A percentile compares a stretch with the other conserved stretches of the same genome.
Conservation (phyloP, 352 stramenopile genomes). For the Phytophthora meadii region DNA sequence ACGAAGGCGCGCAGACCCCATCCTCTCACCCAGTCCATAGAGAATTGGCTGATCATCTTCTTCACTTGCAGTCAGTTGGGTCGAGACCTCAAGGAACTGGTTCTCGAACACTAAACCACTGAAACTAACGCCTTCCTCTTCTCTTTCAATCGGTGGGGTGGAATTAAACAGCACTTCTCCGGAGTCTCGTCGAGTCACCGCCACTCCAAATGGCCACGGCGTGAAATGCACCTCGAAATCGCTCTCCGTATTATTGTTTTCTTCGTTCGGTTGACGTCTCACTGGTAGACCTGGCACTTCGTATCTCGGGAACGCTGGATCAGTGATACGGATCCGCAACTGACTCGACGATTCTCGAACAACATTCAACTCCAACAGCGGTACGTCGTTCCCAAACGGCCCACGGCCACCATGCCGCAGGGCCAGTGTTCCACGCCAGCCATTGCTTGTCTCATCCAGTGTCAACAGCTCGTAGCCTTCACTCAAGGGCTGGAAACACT, state of each 20-base stretch:
- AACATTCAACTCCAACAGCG: slow-evolving; percentile 70
- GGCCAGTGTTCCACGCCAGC: slow-evolving; percentile 66
- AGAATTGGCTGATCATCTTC: slow-evolving; percentile 46
- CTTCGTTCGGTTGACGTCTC: slow-evolving; percentile 5
- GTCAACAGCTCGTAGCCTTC: slow-evolving; percentile 76
- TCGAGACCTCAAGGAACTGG: slow-evolving; percentile 90
- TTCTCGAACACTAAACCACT: slow-evolving; percentile 85
- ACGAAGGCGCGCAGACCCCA: slow-evolving; percentile 47
- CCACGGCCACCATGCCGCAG: slow-evolving; percentile 51
- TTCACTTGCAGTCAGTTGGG: slow-evolving; percentile 42
- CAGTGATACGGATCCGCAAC: slow-evolving; percentile 83
- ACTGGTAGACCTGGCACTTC: slow-evolving; percentile 66
- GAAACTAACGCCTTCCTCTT: slow-evolving; percentile 37
- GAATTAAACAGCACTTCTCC: slow-evolving; percentile 87
- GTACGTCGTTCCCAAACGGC: slow-evolving; percentile 83
- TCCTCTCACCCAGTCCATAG: slow-evolving; percentile 81
- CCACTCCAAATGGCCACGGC: slow-evolving; percentile 72
- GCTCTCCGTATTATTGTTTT: background rate
- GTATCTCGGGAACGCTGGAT: slow-evolving; percentile 72
- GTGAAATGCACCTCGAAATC: slow-evolving; percentile 73
- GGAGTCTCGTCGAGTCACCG: slow-evolving; percentile 59
- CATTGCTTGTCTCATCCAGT: slow-evolving; percentile 55
- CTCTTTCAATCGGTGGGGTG: slow-evolving; percentile 56
- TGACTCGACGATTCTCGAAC: slow-evolving; percentile 51
- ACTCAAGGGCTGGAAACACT: slow-evolving; percentile 76